A percentile compares a stretch with the other conserved stretches of the same genome.
Conservation (phyloP, 1,139 yeast species). For the Kurtzmaniella quercitrusa region DNA sequence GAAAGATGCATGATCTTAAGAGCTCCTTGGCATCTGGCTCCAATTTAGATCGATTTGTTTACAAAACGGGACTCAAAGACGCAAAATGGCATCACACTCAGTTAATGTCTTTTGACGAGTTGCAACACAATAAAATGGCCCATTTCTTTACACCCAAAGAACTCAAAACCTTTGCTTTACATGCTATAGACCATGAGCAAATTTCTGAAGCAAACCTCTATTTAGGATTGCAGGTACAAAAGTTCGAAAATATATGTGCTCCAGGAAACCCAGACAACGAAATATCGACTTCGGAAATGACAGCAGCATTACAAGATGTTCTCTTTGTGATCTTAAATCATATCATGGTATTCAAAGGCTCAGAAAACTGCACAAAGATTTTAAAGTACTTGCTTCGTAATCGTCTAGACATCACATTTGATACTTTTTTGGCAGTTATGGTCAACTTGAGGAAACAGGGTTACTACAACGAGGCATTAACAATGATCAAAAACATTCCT, state of each 20-base stretch:
- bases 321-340: conserved; percentile 27
- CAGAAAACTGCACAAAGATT: conserved; percentile 28
- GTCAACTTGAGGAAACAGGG: conserved; percentile 24
- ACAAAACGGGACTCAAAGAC: conserved; percentile 33
- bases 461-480: conserved; percentile 33
- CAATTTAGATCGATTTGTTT: conserved; percentile 28
- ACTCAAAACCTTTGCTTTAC: conserved; percentile 20
- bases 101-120: conserved; percentile 13
- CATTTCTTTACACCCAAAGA: conserved; percentile 28
- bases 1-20: conserved; percentile 19
- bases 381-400: conserved; percentile 31
- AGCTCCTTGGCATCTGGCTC: conserved; percentile 24
- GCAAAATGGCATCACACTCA: conserved; percentile 38
- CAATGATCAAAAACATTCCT: conserved; percentile 30
- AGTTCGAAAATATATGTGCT: conserved; percentile 29
- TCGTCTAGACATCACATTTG: conserved; percentile 22
- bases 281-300: background rate
- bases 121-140: conserved; percentile 26
- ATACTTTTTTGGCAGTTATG: conserved; percentile 25
- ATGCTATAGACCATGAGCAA: conserved; percentile 25
- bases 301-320: conserved; percentile 23
- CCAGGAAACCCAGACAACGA: background rate
- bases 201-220: conserved; percentile 32
- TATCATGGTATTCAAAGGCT: conserved; percentile 38
- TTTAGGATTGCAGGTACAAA: conserved; percentile 32